A percentile compares a stretch with the other conserved stretches of the same genome.
These are phyloP conservation scores for Chenopodium quinoa DNA, from an alignment of 148 eudicot genomes.

Conservation along the genomic window DNA sequence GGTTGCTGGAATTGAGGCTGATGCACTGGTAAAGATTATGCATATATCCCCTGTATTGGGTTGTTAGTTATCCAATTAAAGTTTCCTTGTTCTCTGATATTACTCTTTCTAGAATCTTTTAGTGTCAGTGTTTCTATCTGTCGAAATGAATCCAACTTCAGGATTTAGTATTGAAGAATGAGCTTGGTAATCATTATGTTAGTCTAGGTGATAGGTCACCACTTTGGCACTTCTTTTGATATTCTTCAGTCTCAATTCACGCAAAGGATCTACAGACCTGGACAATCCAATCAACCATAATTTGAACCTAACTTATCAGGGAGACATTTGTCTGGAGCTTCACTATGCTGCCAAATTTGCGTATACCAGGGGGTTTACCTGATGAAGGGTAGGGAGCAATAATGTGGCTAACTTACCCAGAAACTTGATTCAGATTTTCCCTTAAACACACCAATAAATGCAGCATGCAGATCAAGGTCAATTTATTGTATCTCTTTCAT, in stretches of 20 bases:
- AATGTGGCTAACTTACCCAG: neutral
- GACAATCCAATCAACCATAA: no score
- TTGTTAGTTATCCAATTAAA: neutral
- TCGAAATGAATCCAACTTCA: neutral
- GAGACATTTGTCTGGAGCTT: no score
- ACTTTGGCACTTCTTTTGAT: neutral
- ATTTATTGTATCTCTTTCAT: no score
- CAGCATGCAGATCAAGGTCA: neutral
- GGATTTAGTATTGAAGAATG: neutral
- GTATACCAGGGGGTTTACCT: neutral
- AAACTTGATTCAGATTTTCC: neutral
- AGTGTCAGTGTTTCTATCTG: neutral
- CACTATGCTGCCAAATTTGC: no score
- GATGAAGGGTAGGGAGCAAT: neutral
- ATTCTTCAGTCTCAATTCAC: neutral
- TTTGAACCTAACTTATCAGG: no score
- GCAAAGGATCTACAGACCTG: no score
- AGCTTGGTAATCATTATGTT: neutral
- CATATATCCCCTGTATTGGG: neutral
- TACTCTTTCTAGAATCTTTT: neutral
- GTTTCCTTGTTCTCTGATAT: neutral
- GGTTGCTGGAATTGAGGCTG: conserved; percentile 69
- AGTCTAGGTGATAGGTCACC: neutral
- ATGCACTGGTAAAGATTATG: conserved; percentile 60
- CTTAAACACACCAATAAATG: neutral